A percentile compares a stretch with the other conserved stretches of the same genome.
Conservation (phyloP, 2,329 filamentous ascomycete species). For the Cordyceps tenuipes region DNA sequence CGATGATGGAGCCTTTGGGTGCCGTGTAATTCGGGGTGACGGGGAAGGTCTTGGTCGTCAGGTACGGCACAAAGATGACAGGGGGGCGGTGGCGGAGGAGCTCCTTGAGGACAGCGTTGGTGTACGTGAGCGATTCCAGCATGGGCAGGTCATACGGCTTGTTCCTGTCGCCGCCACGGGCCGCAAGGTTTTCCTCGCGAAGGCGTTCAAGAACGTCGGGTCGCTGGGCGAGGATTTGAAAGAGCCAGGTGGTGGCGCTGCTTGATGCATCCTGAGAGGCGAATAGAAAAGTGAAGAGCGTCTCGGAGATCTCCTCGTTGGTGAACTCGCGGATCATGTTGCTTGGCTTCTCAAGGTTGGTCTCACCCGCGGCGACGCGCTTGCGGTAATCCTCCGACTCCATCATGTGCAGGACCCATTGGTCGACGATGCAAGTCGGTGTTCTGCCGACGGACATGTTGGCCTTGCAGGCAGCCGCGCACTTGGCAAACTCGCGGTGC, state of each 20-base stretch:
- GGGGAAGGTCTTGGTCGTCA: slow-evolving; percentile 38
- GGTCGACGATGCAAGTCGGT: slow-evolving; percentile 67
- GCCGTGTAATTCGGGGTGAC: slow-evolving; percentile 40
- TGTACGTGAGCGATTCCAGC: slow-evolving; percentile 42
- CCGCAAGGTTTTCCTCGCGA: slow-evolving; percentile 38
- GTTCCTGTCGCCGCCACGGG: slow-evolving; percentile 32
- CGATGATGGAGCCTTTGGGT: slow-evolving; percentile 39
- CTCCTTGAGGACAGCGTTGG: slow-evolving; percentile 45
- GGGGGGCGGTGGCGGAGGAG: slow-evolving; percentile 43
- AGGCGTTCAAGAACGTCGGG: slow-evolving; percentile 39
- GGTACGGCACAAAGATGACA: slow-evolving; percentile 46
- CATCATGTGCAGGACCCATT: slow-evolving; percentile 67
- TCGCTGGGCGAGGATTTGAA: slow-evolving; percentile 42
- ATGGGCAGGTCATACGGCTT: slow-evolving; percentile 35
- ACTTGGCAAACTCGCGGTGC: slow-evolving; percentile 60
- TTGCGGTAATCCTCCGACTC: slow-evolving; percentile 61
- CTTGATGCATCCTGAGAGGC: slow-evolving; percentile 46
- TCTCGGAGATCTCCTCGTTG: slow-evolving; percentile 39
- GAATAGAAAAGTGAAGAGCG: slow-evolving; percentile 45
- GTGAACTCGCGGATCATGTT: slow-evolving; percentile 43
- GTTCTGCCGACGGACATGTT: slow-evolving; percentile 62
- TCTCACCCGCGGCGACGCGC: slow-evolving; percentile 50
- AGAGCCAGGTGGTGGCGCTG: slow-evolving; percentile 44
- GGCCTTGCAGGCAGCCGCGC: slow-evolving; percentile 62
- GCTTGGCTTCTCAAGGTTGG: slow-evolving; percentile 31